Evolutionary conservation across 306 rosid species (phyloP).

Genomic region (Notholithocarpus densiflorus): DNA sequence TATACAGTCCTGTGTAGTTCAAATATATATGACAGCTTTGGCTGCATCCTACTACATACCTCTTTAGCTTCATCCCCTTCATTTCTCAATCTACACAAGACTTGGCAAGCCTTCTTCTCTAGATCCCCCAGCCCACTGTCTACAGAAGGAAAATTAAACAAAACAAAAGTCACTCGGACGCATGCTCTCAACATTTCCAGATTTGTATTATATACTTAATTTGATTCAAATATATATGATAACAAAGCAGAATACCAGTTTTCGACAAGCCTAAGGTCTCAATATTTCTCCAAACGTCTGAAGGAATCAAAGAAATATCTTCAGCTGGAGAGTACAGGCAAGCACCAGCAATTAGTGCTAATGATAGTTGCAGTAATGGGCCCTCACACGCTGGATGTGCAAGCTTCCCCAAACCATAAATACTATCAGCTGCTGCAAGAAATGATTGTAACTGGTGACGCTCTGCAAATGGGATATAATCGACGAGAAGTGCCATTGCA

Average conservation of each 20-base stretch:
- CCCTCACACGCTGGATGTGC: constrained; percentile 61
- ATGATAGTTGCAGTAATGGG: constrained; percentile 66
- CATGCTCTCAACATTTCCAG: constrained; percentile 4
- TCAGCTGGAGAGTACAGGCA: constrained; percentile 70
- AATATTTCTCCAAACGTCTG: constrained; percentile 66
- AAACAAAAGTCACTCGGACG: not conserved
- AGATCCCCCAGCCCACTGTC: constrained; percentile 69
- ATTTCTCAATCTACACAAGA: constrained; percentile 63
- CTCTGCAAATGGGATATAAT: constrained; percentile 75
- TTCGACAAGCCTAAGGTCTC: constrained; percentile 60
- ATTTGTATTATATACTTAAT: constrained; percentile 1
- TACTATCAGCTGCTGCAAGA: constrained; percentile 65
- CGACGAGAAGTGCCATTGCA: constrained; percentile 72
- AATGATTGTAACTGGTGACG: constrained; percentile 68
- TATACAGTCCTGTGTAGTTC: not conserved
- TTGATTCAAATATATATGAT: constrained; percentile 7
- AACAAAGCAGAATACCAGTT: constrained; percentile 46
- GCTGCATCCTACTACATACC: constrained; percentile 44
- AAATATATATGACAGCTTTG: constrained; percentile 4
- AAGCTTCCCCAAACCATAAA: constrained; percentile 53
- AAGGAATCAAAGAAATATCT: constrained; percentile 81
- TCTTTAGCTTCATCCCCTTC: constrained; percentile 77
- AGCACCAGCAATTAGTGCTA: constrained; percentile 78
- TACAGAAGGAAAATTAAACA: constrained; percentile 29
- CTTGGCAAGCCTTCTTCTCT: constrained; percentile 77